Conservation (phyloP, 495 filamentous ascomycete genomes). For the Penicillium robsamsonii region DNA sequence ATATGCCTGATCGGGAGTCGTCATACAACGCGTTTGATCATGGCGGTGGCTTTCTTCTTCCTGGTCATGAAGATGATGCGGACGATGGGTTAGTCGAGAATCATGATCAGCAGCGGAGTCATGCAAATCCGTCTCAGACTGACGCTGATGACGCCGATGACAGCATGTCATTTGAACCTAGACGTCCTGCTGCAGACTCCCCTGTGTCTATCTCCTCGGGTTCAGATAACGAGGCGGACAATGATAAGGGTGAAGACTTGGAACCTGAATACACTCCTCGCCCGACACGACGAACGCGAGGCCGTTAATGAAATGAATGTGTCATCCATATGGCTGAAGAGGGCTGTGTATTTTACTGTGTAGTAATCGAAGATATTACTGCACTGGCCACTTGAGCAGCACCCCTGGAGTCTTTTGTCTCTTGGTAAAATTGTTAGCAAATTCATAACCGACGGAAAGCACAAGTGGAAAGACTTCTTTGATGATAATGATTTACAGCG, state of each 20-base stretch:
- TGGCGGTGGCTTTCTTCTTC: conserved; percentile 37
- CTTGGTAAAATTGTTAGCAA: background rate
- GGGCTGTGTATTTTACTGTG: background rate
- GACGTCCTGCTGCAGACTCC: background rate
- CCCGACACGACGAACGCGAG: conserved; percentile 27
- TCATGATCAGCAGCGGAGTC: conserved; percentile 13
- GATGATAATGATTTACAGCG: too few relatives aligned
- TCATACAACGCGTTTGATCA: conserved; percentile 27
- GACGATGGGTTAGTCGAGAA: conserved; percentile 36
- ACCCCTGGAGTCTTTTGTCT: background rate
- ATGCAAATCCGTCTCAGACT: background rate
- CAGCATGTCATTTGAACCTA: background rate
- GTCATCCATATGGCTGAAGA: background rate
- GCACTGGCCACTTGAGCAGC: background rate
- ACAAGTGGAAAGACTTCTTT: too few relatives aligned
- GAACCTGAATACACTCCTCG: conserved; percentile 21
- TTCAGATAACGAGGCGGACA: conserved; percentile 4
- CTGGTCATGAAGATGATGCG: conserved; percentile 26
- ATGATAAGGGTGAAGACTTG: conserved; percentile 11
- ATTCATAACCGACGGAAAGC: background rate
- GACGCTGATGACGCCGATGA: background rate
- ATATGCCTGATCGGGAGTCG: conserved; percentile 10
- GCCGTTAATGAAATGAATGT: conserved; percentile 2
- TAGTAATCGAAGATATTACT: background rate
- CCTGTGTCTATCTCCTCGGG: conserved; percentile 1